These are phyloP conservation scores for Pichia paraexigua DNA, from an alignment of 805 yeast genomes.

Conservation along the genomic window DNA sequence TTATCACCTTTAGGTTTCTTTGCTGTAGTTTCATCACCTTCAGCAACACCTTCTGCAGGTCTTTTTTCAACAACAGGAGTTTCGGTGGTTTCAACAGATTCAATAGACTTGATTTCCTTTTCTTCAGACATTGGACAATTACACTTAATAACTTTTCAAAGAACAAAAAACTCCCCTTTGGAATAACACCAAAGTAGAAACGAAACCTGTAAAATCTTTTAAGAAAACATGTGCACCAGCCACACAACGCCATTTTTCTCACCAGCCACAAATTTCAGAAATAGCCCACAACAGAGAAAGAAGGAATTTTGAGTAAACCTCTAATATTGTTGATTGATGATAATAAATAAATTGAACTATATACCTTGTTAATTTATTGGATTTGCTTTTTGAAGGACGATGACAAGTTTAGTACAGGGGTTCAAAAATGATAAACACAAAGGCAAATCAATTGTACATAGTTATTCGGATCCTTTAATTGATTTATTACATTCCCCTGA, in stretches of 20 bases:
- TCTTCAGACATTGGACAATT: neutral
- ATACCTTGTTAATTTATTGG: neutral
- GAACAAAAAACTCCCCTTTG: neutral
- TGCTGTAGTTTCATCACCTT: neutral
- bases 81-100: neutral
- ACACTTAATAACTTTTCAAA: neutral
- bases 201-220: neutral
- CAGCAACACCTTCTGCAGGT: neutral
- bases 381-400: neutral
- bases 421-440: neutral
- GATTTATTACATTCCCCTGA: slow-evolving; percentile 41
- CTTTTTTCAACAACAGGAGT: neutral
- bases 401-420: neutral
- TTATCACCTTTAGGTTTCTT: slow-evolving; percentile 2
- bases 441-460: slow-evolving; percentile 18
- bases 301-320: neutral
- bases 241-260: neutral
- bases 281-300: neutral
- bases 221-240: neutral
- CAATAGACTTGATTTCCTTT: neutral
- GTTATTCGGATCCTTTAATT: slow-evolving; percentile 37
- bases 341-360: neutral
- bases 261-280: neutral
- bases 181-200: neutral
- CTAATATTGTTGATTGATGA: too few relatives aligned